Evolutionary conservation across 768 basidiomycete species (phyloP).

Genomic region (Steccherinum ochraceum): DNA sequence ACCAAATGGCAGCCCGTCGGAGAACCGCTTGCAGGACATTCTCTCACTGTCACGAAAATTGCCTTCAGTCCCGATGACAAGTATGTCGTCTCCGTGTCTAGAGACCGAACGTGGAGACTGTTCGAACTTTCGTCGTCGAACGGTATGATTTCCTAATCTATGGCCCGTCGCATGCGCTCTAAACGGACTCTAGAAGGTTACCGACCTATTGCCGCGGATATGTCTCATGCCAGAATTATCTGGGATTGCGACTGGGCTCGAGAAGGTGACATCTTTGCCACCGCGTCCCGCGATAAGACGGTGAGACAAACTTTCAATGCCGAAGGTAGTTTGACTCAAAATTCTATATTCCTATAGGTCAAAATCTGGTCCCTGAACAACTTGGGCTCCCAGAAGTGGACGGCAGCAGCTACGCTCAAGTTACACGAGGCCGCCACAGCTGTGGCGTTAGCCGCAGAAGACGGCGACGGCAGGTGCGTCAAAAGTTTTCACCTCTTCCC

Average conservation of each 20-base stretch:
- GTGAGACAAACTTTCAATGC: constrained; percentile 37
- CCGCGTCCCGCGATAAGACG: constrained; percentile 93
- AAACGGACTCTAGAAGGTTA: constrained; percentile 40
- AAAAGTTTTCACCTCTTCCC: not conserved
- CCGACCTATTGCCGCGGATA: constrained; percentile 58
- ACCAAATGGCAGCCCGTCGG: constrained; percentile 66
- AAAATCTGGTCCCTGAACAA: constrained; percentile 66
- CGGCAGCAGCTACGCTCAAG: constrained; percentile 52
- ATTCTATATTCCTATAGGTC: constrained; percentile 52
- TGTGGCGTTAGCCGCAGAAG: constrained; percentile 51
- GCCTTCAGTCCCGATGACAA: constrained; percentile 84
- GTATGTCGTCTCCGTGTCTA: constrained; percentile 75
- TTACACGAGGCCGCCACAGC: constrained; percentile 78
- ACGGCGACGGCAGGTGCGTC: constrained; percentile 34
- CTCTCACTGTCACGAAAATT: constrained; percentile 84
- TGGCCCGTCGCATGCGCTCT: constrained; percentile 3
- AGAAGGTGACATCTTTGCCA: constrained; percentile 78
- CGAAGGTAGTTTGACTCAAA: too few species aligned
- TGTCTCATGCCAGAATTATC: constrained; percentile 87
- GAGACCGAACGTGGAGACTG: constrained; percentile 89
- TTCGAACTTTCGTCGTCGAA: constrained; percentile 54
- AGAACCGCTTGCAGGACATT: constrained; percentile 72
- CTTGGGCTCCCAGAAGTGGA: constrained; percentile 41
- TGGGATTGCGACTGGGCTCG: constrained; percentile 92
- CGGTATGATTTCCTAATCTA: too few species aligned